Evolutionary conservation across 257 asterid genomes (phyloP), one percentile per base, ranked within the genome.

Genomic region (Przewalskia tangutica): DNA sequence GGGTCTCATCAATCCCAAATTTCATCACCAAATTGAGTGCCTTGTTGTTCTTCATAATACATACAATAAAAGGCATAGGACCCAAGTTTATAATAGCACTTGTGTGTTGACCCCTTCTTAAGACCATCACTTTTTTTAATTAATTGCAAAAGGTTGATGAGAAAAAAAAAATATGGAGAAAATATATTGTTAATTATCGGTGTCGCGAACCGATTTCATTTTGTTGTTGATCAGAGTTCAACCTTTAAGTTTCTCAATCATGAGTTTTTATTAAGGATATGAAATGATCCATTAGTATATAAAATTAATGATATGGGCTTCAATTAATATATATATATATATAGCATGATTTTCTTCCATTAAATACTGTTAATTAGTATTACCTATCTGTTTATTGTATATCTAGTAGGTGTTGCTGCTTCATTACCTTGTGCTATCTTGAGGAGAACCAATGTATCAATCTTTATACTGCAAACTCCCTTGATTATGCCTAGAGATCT

Each of bases 21-120:
- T 83, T 82, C 90, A 86, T 82, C 95, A 90, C 77, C 58, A 87
- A 84, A 86, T 85, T 65, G 87, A 85, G 46, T 94, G 98, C 85
- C 51, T 84, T 38, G 59, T 93, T 70, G 18, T 85, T 71, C 63
- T 94, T 40, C 51, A 17, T 3, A 81, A 79, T 60, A 34, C 81
- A 4, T 92, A 89, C 78, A 91, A 93, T 40, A 88, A 87, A 86
- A 88, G 77, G 81, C 92, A 82, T 48, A 87, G 82, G 77, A 90
- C 93, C 38, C 98, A 90, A 71, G 67, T 59, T 50, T 94, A 63
- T 63, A 93, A 85, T 4, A 91, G 90, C 86, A 89, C 82, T 0
- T 94, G 98, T 80, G 2, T 79, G 17, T 2, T 75, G 60, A 46
- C 50, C 46, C 23, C 46, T 27, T 76, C 63, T 48, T 76, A 48